Conservation (phyloP, 495 filamentous ascomycete genomes). For the Aspergillus leporis region DNA sequence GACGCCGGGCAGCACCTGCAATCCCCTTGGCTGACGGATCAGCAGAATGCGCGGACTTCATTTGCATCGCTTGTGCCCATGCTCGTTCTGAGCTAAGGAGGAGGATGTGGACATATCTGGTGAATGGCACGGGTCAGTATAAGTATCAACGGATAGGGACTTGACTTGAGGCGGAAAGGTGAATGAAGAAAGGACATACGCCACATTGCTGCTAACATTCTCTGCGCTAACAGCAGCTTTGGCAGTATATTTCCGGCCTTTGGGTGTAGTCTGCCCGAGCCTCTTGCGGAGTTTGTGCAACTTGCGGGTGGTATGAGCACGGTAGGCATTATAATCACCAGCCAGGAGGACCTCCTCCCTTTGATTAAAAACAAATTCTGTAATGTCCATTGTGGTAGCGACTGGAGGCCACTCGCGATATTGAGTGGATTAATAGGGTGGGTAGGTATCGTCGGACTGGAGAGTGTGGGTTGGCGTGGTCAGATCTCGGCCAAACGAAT, state of each 20-base stretch:
- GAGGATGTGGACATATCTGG: conserved; percentile 75
- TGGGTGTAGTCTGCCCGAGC: conserved; percentile 76
- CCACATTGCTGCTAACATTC: conserved; percentile 73
- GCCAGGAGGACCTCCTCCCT: conserved; percentile 80
- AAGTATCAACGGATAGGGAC: background rate
- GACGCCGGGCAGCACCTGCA: conserved; percentile 74
- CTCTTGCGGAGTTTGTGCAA: conserved; percentile 82
- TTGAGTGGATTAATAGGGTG: background rate
- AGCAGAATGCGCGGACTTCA: conserved; percentile 81
- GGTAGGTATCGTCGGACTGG: conserved; percentile 10
- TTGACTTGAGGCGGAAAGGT: background rate
- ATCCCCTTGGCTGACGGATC: conserved; percentile 70
- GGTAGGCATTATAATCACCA: conserved; percentile 87
- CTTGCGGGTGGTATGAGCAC: conserved; percentile 74
- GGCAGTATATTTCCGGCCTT: conserved; percentile 77
- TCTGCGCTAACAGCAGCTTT: conserved; percentile 72
- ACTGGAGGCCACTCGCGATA: background rate
- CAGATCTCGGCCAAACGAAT: conserved; percentile 43
- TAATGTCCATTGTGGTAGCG: conserved; percentile 76
- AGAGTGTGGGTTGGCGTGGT: conserved; percentile 31
- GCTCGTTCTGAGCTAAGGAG: conserved; percentile 87
- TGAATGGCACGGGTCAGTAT: conserved; percentile 19
- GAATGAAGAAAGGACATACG: conserved; percentile 56
- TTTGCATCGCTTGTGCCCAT: conserved; percentile 94
- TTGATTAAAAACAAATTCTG: conserved; percentile 72